Conservation (phyloP, 768 basidiomycete genomes). For the Tephrocybe sp. region DNA sequence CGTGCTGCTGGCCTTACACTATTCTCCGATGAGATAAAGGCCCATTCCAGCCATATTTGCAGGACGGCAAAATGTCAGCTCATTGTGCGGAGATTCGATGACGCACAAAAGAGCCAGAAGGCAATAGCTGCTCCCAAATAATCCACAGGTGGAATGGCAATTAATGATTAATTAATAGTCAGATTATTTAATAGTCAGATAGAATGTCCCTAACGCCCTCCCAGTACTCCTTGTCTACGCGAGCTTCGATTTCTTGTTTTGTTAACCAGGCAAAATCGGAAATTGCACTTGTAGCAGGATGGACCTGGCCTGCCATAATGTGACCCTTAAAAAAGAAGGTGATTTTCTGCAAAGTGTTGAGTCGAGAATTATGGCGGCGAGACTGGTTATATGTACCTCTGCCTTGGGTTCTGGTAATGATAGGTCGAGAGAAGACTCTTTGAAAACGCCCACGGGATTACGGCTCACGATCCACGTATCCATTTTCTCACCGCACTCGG, state of each 20-base stretch:
- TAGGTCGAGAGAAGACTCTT: conserved; percentile 41
- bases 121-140: conserved; percentile 53
- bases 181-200: conserved; percentile 55
- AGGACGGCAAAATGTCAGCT: conserved; percentile 86
- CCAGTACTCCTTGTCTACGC: conserved; percentile 76
- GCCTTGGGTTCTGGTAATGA: conserved; percentile 24
- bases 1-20: conserved; percentile 83
- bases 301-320: conserved; percentile 85
- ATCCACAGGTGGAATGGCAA: conserved; percentile 10
- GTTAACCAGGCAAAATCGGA: conserved; percentile 93
- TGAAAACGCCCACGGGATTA: conserved; percentile 81
- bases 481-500: conserved; percentile 79
- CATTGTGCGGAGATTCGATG: conserved; percentile 87
- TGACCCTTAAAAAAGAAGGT: conserved; percentile 95
- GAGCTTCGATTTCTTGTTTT: conserved; percentile 80
- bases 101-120: conserved; percentile 72
- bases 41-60: conserved; percentile 82
- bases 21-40: conserved; percentile 82
- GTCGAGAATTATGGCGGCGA: not conserved
- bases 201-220: conserved; percentile 75
- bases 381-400: conserved; percentile 34
- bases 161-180: conserved; percentile 14
- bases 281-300: conserved; percentile 51
- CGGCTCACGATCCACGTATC: conserved; percentile 94
- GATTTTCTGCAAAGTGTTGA: conserved; percentile 46